These are phyloP conservation scores for Mallotus repandus DNA, from an alignment of 441 rosid species.

Conservation along the genomic window DNA sequence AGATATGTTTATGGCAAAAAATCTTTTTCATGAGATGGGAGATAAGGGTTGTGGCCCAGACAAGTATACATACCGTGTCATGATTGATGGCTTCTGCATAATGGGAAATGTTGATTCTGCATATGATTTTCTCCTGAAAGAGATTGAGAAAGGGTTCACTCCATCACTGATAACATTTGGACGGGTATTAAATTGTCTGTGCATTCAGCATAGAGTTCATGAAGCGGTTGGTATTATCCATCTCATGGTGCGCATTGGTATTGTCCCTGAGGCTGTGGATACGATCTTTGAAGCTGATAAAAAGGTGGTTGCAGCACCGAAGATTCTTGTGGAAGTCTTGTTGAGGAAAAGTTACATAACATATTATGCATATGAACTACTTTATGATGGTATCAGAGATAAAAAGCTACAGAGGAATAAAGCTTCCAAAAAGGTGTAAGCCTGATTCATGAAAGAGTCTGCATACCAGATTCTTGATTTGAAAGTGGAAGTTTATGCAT, in stretches of 20 bases:
- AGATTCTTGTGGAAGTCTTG: constrained; percentile 85
- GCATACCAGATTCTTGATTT: neutral
- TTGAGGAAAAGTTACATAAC: constrained; percentile 81
- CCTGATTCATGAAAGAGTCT: constrained; percentile 21
- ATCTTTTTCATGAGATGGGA: constrained; percentile 71
- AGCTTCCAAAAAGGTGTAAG: constrained; percentile 29
- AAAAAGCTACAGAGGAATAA: constrained; percentile 65
- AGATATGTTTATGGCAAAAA: constrained; percentile 54
- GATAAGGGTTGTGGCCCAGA: constrained; percentile 57
- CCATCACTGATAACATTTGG: constrained; percentile 79
- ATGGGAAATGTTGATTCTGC: constrained; percentile 63
- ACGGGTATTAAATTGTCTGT: constrained; percentile 78
- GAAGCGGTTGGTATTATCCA: constrained; percentile 74
- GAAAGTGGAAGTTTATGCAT: neutral
- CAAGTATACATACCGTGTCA: constrained; percentile 67
- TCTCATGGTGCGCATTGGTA: constrained; percentile 62
- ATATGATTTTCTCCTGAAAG: constrained; percentile 50
- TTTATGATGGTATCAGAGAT: constrained; percentile 81
- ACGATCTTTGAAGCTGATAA: constrained; percentile 75
- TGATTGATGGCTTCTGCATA: constrained; percentile 88
- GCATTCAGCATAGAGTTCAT: constrained; percentile 60
- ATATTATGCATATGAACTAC: constrained; percentile 81
- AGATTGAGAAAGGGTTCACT: constrained; percentile 58
- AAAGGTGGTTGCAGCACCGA: constrained; percentile 83
- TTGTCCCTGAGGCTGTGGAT: constrained; percentile 79